Conservation (phyloP, 176 grass and related monocot genomes). For the Melocanna baccifera region DNA sequence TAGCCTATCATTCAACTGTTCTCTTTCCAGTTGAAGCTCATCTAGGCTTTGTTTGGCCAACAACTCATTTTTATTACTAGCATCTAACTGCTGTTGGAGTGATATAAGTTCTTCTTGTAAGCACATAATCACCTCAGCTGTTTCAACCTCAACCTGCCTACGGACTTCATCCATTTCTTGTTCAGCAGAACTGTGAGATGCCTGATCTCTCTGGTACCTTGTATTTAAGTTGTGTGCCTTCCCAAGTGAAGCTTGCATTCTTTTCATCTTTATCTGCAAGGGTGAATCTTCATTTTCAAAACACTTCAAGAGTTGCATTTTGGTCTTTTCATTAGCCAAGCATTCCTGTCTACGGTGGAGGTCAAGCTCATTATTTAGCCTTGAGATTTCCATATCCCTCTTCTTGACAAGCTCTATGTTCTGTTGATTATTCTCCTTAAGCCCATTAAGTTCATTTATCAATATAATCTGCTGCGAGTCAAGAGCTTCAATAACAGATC, state of each 20-base stretch:
- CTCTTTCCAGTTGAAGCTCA: slow-evolving; percentile 45
- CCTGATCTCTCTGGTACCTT: slow-evolving; percentile 58
- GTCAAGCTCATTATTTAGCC: slow-evolving; percentile 47
- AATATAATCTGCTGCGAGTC: slow-evolving; percentile 72
- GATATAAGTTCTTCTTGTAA: slow-evolving; percentile 74
- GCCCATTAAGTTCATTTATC: slow-evolving; percentile 69
- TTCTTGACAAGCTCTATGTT: slow-evolving; percentile 34
- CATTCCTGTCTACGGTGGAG: slow-evolving; percentile 8
- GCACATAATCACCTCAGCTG: slow-evolving; percentile 89
- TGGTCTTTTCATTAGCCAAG: slow-evolving; percentile 43
- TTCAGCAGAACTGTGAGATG: slow-evolving; percentile 65
- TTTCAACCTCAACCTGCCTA: slow-evolving; percentile 88
- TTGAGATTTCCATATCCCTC: slow-evolving; percentile 42
- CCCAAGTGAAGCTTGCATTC: slow-evolving; percentile 88
- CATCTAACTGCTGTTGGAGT: slow-evolving; percentile 58
- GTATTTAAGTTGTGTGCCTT: slow-evolving; percentile 59
- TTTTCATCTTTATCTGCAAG: slow-evolving; percentile 80
- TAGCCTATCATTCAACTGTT: slow-evolving; percentile 51
- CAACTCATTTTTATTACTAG: slow-evolving; percentile 48
- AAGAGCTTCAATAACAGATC: slow-evolving; percentile 78
- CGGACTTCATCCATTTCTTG: slow-evolving; percentile 91
- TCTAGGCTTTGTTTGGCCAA: slow-evolving; percentile 46
- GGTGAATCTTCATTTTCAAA: slow-evolving; percentile 75
- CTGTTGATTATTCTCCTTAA: slow-evolving; percentile 49
- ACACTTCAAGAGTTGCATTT: slow-evolving; percentile 41